Evolutionary conservation across 2,329 filamentous ascomycete genomes (phyloP).

Genomic region (Microascus cirrosus): DNA sequence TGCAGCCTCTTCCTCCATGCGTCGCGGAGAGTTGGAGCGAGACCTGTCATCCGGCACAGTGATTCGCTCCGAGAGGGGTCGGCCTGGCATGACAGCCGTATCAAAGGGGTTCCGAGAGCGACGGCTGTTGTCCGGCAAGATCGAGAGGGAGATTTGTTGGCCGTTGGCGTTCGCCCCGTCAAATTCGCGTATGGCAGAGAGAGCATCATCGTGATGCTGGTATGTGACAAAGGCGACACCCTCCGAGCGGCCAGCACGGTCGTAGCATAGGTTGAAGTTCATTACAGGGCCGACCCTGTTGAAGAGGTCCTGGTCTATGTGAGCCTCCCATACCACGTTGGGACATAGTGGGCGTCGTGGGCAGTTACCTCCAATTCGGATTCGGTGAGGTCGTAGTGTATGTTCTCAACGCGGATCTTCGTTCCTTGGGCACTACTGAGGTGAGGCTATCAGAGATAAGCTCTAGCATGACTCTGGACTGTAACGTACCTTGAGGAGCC

Average conservation of each 20-base stretch:
- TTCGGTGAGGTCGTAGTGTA: slow-evolving; percentile 85
- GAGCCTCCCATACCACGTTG: neutral
- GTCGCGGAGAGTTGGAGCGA: slow-evolving; percentile 47
- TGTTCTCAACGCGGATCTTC: slow-evolving; percentile 75
- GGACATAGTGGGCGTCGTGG: neutral
- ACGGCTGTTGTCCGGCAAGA: slow-evolving; percentile 39
- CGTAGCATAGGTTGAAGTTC: slow-evolving; percentile 65
- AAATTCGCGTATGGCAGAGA: slow-evolving; percentile 65
- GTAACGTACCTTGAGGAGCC: slow-evolving; percentile 4
- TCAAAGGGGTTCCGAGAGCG: slow-evolving; percentile 43
- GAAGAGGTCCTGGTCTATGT: slow-evolving; percentile 58
- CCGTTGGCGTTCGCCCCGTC: slow-evolving; percentile 86
- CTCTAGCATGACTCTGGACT: neutral
- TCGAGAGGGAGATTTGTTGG: slow-evolving; percentile 66
- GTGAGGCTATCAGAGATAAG: neutral
- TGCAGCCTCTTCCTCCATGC: slow-evolving; percentile 43
- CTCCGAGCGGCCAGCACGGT: slow-evolving; percentile 79
- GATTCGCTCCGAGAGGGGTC: slow-evolving; percentile 50
- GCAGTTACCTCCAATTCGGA: slow-evolving; percentile 62
- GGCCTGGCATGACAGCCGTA: slow-evolving; percentile 40
- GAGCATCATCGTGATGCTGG: slow-evolving; percentile 57
- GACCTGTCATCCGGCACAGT: slow-evolving; percentile 44
- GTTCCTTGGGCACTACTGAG: slow-evolving; percentile 43
- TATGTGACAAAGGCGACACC: slow-evolving; percentile 80
- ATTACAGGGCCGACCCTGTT: slow-evolving; percentile 61